Evolutionary conservation across 2,329 filamentous ascomycete species (phyloP), one percentile per base, ranked within the genome.

Genomic region (Xylariomycetidae sp.): DNA sequence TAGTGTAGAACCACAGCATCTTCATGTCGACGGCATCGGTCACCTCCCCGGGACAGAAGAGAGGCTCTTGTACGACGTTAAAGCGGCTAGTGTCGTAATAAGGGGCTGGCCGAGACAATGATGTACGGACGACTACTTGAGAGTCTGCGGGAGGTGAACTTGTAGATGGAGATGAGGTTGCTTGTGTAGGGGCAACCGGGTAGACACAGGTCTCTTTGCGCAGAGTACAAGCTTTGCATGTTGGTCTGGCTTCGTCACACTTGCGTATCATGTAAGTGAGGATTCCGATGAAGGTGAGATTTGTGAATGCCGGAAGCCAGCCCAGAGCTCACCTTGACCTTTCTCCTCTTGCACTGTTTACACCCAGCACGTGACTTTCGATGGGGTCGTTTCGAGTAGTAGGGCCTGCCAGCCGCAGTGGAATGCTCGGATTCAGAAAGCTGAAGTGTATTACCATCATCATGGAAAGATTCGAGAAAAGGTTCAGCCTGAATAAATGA

Each of bases 1-100:
- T 59, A 10, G 67, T 68, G 46, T 72, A 76, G 46, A 72, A 72
- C 70, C 71, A 76, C 6, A 76, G 47, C 25, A 76, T 60, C 41
- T 63, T 67, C 67, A 76, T 70, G 39, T 76, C 70, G 17, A 56
- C 43, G 5, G 37, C 34, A 19, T 59, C 55, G 25, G 63, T 54
- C 32, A 60, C 49, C 10, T 50, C 51, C 1, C 38, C 37, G 2
- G 65, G 56, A 8, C 50, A 44, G 38, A 59, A 62, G 8, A 61
- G 36, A 8, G 63, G 64, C 37, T 65, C 59, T 8, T 47, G 36
- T 25, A 59, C 30, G 14, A 57, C 42, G 9, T 40, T 20, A n/a
- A n/a, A n/a, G n/a, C n/a, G n/a, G n/a, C n/a, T n/a, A n/a, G n/a
- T n/a, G n/a, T n/a, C n/a, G n/a, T n/a, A n/a, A n/a, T n/a, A n/a